Base-by-base conservation (phyloP, 2,329 filamentous ascomycete species). In the Aureobasidium subglaciale region DNA sequence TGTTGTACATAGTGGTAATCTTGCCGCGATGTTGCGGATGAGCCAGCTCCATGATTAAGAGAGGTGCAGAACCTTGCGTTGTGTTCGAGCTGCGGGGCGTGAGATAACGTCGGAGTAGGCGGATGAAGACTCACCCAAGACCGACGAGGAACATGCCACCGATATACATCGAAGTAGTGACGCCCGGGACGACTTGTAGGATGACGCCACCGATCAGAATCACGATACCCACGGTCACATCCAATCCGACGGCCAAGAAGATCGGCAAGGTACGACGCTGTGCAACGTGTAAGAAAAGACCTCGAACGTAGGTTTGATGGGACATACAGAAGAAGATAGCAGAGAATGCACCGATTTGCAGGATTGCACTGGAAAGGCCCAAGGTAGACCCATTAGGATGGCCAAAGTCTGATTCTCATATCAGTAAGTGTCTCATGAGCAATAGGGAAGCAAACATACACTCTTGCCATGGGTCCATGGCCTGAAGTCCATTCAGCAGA, bases 171-270 rank as follows among this genome's bases (percentile, higher is more conserved):
- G 40, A 38, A n/a, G 38, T 42, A 11, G 34, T 27, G 10, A 45
- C 34, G 4, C 40, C 22, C 13, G 49, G 49, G 16, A 54, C 38
- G 4, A 40, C 29, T 25, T 55, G 52, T 4, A 55, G 52, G 1
- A 55, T 18, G 15, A 37, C 73, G 56, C 73, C 74, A 30, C 74
- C 54, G 43, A 77, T 67, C 72, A 75, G 74, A 60, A 76, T 72
- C 2, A 68, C 15, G 46, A 72, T 72, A 27, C 75, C 74, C 56
- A 75, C 73, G 45, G 77, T 71, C 46, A 79, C 71, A 56, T n/a
- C 74, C 75, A 60, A 69, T 66, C 41, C 73, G 68, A 56, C 77
- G 69, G 10, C 77, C 77, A 11, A 74, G 63, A 32, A 70, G 62
- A 70, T 79, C 76, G 27, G 75, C 74, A 20, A 46, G 43, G 10